Base-by-base conservation (phyloP, 78 protist species). In the Polysphondylium violaceum region DNA sequence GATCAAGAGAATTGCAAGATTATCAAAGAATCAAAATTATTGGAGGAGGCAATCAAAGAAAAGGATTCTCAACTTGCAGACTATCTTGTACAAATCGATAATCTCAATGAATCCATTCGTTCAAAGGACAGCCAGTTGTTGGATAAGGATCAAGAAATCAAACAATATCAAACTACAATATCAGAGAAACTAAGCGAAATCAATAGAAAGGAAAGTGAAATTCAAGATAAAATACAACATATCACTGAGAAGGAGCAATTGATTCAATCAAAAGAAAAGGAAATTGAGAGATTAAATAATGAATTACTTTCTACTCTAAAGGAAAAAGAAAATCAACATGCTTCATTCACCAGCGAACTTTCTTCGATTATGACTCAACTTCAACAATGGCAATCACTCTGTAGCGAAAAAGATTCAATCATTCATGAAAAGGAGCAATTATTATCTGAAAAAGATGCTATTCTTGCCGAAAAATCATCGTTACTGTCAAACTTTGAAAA, bases 141-240 rank as follows among this genome's bases (percentile, higher is more conserved):
- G 23, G 61, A 61, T 7, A 61, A 33, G 29, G 74, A 76, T 63
- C 5, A 60, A n/a, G 61, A 61, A 5, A 55, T 76, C n/a, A 76
- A 59, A 2, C 58, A 35, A 11, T 9, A 27, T 21, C 40, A 41
- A 7, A 35, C 38, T 19, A 21, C 35, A 44, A 19, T 76, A 23
- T 27, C 9, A 17, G 44, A 76, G 16, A 76, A 58, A 9, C 41
- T 38, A 21, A 29, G 40, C 33, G 9, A n/a, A n/a, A 76, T 58
- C 17, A 16, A 35, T 29, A 44, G 27, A 29, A 35, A 8, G n/a
- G 73, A 76, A 23, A 8, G 47, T 11, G 43, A 35, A 23, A 43
- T 76, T 36, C 25, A 43, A 19, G 59, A 47, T 9, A 43, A 59
- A 50, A 63, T 63, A 21, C 50, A 55, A 33, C n/a, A 29, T 4